phyloP scores from a whole-genome alignment of 148 eudicot genomes.

The Euryodendron excelsum region DNA sequence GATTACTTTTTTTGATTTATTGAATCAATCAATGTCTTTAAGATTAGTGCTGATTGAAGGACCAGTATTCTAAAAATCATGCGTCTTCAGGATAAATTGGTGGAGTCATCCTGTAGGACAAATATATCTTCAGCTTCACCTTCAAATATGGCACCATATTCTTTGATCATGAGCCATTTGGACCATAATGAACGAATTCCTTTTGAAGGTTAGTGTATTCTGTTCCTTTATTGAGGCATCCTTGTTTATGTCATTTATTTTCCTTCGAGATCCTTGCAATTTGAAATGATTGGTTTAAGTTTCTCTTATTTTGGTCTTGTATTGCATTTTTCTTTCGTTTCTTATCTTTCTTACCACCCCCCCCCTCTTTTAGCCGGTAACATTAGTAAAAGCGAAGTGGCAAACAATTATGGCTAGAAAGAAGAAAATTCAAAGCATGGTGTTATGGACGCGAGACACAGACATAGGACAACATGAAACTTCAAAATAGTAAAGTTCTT shows the following conservation, averaged over 20 bases:
- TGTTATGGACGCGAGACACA: neutral
- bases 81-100: conserved; percentile 62
- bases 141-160: conserved; percentile 42
- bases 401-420: neutral
- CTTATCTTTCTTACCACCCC: too few species aligned
- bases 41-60: conserved; percentile 10
- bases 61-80: conserved; percentile 24
- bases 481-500: neutral
- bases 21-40: conserved; percentile 6
- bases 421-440: neutral
- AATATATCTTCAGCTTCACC: conserved; percentile 48
- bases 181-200: too few species aligned
- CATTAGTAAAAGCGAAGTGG: neutral
- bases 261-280: neutral
- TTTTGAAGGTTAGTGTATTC: conserved; percentile 38
- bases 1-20: conserved; percentile 4
- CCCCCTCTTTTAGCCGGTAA: neutral
- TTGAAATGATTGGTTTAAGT: conserved; percentile 6
- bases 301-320: neutral
- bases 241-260: neutral
- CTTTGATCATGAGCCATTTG: conserved; percentile 46
- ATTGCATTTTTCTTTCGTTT: too few species aligned
- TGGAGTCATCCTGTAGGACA: conserved; percentile 53
- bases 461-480: neutral
- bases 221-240: neutral